A percentile compares a stretch with the other conserved stretches of the same genome.
Conservation (phyloP, 441 rosid species). For the Populus tomentosa region DNA sequence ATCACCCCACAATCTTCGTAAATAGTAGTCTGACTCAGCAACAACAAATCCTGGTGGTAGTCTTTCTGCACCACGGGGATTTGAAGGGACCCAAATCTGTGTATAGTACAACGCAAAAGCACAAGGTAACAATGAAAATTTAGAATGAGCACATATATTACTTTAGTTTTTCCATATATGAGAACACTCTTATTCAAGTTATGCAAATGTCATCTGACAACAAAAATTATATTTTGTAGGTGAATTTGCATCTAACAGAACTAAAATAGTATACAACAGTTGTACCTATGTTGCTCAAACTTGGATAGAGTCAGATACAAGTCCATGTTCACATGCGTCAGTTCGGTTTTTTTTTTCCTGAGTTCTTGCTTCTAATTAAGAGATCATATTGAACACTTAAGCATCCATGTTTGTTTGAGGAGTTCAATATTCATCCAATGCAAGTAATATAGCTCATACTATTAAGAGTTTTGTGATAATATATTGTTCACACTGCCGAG, state of each 20-base stretch:
- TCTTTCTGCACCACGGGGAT: slow-evolving; percentile 94
- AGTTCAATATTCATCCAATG: background rate
- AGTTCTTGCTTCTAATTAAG: background rate
- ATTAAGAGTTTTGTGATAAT: background rate
- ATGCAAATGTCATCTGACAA: background rate
- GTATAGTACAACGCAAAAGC: background rate
- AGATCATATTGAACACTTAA: background rate
- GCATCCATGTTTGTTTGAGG: background rate
- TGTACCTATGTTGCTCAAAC: background rate
- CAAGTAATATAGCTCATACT: background rate
- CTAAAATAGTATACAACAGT: background rate
- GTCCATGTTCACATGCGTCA: background rate
- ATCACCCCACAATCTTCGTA: slow-evolving; percentile 88
- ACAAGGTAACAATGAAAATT: background rate
- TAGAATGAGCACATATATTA: background rate
- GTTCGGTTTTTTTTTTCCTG: background rate
- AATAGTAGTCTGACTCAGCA: slow-evolving; percentile 81
- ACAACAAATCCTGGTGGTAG: slow-evolving; percentile 80
- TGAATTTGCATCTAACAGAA: background rate
- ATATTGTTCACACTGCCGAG: background rate
- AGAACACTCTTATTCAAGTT: background rate
- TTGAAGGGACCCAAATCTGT: slow-evolving; percentile 95
- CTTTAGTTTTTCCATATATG: background rate
- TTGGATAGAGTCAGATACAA: background rate
- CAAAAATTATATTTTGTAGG: background rate